These are phyloP conservation scores for Calonectria montana DNA, from an alignment of 2,329 filamentous ascomycete species.

Conservation along the genomic window DNA sequence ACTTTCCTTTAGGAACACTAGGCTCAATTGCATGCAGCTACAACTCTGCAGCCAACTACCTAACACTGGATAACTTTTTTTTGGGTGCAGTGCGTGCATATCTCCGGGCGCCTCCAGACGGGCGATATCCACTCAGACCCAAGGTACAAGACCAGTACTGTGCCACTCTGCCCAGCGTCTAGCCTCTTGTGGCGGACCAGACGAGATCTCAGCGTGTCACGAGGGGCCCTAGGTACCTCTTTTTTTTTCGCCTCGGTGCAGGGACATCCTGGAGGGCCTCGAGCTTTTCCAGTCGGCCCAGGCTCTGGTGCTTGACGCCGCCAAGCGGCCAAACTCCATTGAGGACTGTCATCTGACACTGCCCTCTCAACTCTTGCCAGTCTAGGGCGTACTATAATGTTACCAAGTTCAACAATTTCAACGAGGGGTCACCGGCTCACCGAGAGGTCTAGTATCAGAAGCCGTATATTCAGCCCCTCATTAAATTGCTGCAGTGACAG, in stretches of 20 bases:
- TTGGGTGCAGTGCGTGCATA: conserved; percentile 2
- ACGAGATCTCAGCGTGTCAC: conserved; percentile 23
- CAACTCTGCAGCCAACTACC: neutral
- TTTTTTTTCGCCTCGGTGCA: neutral
- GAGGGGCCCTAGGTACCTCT: conserved; percentile 10
- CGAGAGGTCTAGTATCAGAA: neutral
- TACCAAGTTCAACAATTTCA: neutral
- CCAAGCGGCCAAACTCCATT: conserved; percentile 22
- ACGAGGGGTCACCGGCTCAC: neutral
- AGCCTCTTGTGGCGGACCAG: conserved; percentile 14
- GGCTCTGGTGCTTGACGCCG: conserved; percentile 25
- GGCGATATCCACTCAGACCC: conserved; percentile 2
- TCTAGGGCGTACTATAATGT: neutral
- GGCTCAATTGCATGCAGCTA: neutral
- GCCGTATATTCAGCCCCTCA: neutral
- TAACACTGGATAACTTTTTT: neutral
- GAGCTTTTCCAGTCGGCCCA: conserved; percentile 2
- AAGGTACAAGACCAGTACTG: conserved; percentile 1
- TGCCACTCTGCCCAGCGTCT: neutral
- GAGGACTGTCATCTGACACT: conserved; percentile 23
- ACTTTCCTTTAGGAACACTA: neutral
- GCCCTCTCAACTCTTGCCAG: neutral
- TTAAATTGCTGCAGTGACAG: neutral
- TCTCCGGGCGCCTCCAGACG: neutral
- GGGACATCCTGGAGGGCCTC: conserved; percentile 5